Base-by-base conservation (phyloP, 192 early-diverging fungal species). In the Funneliformis geosporum region DNA sequence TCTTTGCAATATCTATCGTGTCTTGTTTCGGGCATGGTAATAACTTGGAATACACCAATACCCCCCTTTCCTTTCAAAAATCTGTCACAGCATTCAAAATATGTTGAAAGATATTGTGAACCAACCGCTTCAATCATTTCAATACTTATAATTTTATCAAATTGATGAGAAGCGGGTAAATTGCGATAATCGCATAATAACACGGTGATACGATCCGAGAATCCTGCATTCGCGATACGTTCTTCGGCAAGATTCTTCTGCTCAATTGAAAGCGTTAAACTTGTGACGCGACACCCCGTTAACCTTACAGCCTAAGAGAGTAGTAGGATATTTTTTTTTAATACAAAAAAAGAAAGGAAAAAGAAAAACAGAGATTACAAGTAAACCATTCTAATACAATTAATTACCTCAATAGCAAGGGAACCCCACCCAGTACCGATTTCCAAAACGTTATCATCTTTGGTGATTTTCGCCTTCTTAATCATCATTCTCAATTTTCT, bases 71-170 rank as follows among this genome's bases (percentile, higher is more conserved):
- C 86, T 72, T 92, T 82, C 71, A 94, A 80, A 33, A 93, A 83
- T 60, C 75, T 72, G 81, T 92, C 84, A 80, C 85, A 86, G 44
- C 84, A 83, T 73, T 83, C 80, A 82, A 94, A 94, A 83, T 90
- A 94, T 12, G 84, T 83, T 21, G 87, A 78, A 69, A 93, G 79
- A 81, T 88, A 93, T 74, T 94, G 88, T 39, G 81, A 80, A 0
- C 93, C 93, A 25, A 94, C 93, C 50, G 92, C 92, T 84, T 94
- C 93, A 42, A 94, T 83, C 93, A 94, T 94, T 81, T 94, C 93
- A 11, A 91, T 80, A 14, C 90, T 87, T 23, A 94, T 83, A 73
- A 94, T 90, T 73, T 89, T 87, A 83, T 94, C 93, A 80, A 91
- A 94, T 46, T 87, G 88, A 82, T 89, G 82, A 28, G 71, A 76